Evolutionary conservation across 768 basidiomycete genomes (phyloP).

Genomic region (Termitomyces sp.): DNA sequence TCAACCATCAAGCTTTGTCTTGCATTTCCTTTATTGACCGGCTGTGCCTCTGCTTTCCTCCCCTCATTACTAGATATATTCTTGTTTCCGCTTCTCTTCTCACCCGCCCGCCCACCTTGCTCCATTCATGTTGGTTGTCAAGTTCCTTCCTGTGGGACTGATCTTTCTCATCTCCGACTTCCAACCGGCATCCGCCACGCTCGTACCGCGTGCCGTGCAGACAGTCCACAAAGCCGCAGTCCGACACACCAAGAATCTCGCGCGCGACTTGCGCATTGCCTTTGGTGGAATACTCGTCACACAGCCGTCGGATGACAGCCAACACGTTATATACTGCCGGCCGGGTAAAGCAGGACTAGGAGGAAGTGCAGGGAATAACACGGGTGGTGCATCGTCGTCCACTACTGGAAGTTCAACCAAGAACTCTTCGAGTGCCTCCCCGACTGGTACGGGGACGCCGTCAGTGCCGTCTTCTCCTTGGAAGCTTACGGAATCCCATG

Average conservation of each 20-base stretch:
- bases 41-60: constrained; percentile 19
- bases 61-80: constrained; percentile 13
- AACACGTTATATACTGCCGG: constrained; percentile 39
- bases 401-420: constrained; percentile 10
- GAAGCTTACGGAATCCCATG: constrained; percentile 56
- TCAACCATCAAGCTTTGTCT: constrained; percentile 9
- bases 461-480: constrained; percentile 40
- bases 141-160: constrained; percentile 27
- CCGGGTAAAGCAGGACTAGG: constrained; percentile 22
- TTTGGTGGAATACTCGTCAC: constrained; percentile 48
- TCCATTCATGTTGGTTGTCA: constrained; percentile 18
- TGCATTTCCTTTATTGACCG: constrained; percentile 11
- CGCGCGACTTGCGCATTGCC: constrained; percentile 63
- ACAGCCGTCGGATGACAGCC: constrained; percentile 19
- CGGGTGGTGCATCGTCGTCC: not conserved
- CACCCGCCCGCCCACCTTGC: not conserved
- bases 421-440: constrained; percentile 13
- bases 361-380: constrained; percentile 13
- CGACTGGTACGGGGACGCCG: constrained; percentile 15
- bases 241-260: constrained; percentile 54
- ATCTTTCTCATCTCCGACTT: constrained; percentile 28
- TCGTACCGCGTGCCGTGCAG: constrained; percentile 37
- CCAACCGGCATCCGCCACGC: constrained; percentile 20
- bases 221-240: constrained; percentile 49
- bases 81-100: constrained; percentile 4